Conservation (phyloP, 805 yeast species). For the Saccharomyces paradoxus region DNA sequence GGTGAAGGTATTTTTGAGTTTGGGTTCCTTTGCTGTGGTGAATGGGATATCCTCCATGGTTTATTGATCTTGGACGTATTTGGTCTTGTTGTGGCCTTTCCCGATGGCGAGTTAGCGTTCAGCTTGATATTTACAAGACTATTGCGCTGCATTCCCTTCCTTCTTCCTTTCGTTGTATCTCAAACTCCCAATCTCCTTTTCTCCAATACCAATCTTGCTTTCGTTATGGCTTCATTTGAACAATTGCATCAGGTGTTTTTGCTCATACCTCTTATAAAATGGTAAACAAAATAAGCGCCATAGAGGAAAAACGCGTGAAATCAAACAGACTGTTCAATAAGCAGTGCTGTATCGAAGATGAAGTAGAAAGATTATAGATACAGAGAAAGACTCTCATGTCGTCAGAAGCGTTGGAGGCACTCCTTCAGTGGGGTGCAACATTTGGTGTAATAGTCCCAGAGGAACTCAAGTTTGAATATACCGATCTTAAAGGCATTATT, state of each 20-base stretch:
- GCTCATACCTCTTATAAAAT: background rate
- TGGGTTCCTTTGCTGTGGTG: constrained; percentile 6
- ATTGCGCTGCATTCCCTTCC: constrained; percentile 17
- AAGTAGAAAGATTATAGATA: background rate
- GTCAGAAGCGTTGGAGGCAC: background rate
- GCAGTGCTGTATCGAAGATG: background rate
- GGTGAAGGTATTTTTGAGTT: background rate
- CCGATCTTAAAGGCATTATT: constrained; percentile 32
- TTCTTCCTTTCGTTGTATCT: background rate
- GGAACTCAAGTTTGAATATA: constrained; percentile 29
- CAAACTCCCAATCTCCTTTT: background rate
- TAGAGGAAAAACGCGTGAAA: background rate
- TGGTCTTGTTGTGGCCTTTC: background rate
- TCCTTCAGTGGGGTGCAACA: constrained; percentile 33
- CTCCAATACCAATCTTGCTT: background rate
- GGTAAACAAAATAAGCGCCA: background rate
- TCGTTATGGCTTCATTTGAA: background rate
- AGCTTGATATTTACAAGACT: constrained; percentile 18
- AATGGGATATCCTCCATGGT: constrained; percentile 14
- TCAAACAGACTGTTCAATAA: background rate
- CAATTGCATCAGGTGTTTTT: background rate
- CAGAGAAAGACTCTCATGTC: background rate
- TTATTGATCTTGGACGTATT: constrained; percentile 1
- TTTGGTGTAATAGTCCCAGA: constrained; percentile 33
- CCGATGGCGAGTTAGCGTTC: constrained; percentile 9